Evolutionary conservation across 176 grass and related monocot genomes (phyloP).

Genomic region (Phyllostachys edulis): DNA sequence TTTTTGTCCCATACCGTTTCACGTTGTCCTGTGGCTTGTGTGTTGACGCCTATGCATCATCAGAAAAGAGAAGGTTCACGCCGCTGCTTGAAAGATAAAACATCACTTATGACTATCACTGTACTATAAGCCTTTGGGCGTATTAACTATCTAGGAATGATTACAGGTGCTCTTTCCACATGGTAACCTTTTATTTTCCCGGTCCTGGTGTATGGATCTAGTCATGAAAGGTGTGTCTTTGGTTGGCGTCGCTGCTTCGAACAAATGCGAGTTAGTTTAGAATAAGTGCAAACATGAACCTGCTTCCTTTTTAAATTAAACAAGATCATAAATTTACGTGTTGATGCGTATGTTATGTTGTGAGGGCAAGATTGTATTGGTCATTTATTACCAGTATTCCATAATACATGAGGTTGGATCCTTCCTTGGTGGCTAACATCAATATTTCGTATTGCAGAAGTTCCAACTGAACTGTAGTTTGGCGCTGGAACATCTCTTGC

Average conservation of each 20-base stretch:
- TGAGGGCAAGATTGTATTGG: too few species aligned
- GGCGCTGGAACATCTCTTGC: too few species aligned
- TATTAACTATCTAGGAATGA: constrained; percentile 41
- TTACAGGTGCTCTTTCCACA: constrained; percentile 49
- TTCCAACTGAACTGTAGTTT: too few species aligned
- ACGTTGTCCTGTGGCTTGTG: not conserved
- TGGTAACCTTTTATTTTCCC: constrained; percentile 25
- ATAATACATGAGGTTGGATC: too few species aligned
- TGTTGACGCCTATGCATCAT: not conserved
- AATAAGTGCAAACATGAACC: too few species aligned
- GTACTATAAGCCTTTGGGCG: constrained; percentile 27
- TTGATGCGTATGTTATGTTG: too few species aligned
- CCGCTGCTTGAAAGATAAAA: constrained; percentile 16
- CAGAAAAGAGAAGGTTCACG: constrained; percentile 29
- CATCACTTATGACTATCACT: not conserved
- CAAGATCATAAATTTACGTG: too few species aligned
- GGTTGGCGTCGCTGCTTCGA: constrained; percentile 26
- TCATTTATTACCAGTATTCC: too few species aligned
- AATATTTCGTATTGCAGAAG: too few species aligned
- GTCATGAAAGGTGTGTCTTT: constrained; percentile 45
- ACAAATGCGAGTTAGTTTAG: constrained; percentile 8
- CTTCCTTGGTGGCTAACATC: too few species aligned
- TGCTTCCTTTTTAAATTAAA: too few species aligned
- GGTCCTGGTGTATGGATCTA: constrained; percentile 41
- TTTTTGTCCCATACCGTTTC: not conserved